phyloP scores from a whole-genome alignment of 2,329 filamentous ascomycete genomes.

The Fusarium verrucosum region DNA sequence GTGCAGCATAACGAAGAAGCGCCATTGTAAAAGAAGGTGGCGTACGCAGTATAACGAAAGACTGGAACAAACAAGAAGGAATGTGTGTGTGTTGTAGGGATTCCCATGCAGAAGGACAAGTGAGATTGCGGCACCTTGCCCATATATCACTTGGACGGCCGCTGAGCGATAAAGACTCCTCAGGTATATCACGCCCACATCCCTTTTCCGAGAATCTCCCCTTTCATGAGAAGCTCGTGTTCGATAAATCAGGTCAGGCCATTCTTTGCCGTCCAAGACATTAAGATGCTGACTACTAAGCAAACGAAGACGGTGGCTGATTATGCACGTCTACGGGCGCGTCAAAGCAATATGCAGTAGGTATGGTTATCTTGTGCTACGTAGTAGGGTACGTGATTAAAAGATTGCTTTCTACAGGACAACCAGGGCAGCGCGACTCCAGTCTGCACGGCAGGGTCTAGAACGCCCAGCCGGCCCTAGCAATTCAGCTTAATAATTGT shows the following conservation, averaged over 20 bases:
- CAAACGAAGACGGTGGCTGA: slow-evolving; percentile 11
- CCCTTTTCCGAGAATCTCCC: not conserved
- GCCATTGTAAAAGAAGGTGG: slow-evolving; percentile 18
- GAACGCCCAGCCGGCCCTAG: slow-evolving; percentile 12
- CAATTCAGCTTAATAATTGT: not conserved
- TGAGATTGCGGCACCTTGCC: slow-evolving; percentile 1
- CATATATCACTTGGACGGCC: slow-evolving; percentile 30
- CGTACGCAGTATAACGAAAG: slow-evolving; percentile 14
- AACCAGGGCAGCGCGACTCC: slow-evolving; percentile 1
- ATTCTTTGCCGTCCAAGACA: slow-evolving; percentile 13
- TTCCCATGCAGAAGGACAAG: slow-evolving; percentile 19
- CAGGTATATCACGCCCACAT: slow-evolving; percentile 8
- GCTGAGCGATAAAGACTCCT: not conserved
- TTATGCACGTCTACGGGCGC: slow-evolving; percentile 34
- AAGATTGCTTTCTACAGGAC: not conserved
- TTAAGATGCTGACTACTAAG: slow-evolving; percentile 19
- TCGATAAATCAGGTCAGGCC: slow-evolving; percentile 23
- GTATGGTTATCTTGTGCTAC: not conserved
- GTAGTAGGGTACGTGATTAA: slow-evolving; percentile 12
- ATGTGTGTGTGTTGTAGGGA: slow-evolving; percentile 2
- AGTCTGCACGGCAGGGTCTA: slow-evolving; percentile 12
- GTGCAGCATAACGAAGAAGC: slow-evolving; percentile 24
- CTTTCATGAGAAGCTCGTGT: slow-evolving; percentile 3
- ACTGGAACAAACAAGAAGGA: slow-evolving; percentile 14
- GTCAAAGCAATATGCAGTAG: slow-evolving; percentile 2